Base-by-base conservation (phyloP, 1,139 yeast genomes). In the Hyphopichia khmerensis region DNA sequence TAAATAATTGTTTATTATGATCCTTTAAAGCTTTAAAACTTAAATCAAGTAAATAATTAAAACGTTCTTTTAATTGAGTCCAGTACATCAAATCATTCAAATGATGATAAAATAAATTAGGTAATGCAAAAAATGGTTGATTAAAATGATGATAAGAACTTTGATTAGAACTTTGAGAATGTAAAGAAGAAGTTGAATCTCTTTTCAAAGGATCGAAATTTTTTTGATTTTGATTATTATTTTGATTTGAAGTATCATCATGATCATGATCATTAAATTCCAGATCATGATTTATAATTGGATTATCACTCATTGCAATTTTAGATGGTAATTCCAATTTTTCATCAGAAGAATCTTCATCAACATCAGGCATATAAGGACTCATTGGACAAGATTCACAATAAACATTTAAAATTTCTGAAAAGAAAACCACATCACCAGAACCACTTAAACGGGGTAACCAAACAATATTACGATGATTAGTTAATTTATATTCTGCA, bases 401-500 rank as follows among this genome's bases (percentile, higher is more conserved):
- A 51, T 77, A 80, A 1, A 83, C 65, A 49, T 82, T 76, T 40
- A 84, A 62, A 35, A 80, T 79, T 36, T 80, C 76, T 50, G 82
- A 80, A 58, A 77, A 82, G 58, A 72, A 85, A 2, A 82, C 63
- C 21, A 82, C 61, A 41, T 76, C 76, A n/a, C 82, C 85, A 41
- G 70, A 74, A 9, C 70, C 65, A 2, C 85, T 75, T n/a, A 75
- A 65, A 40, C 76, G 72, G 0, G 89, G 85, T 1, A 82, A 60
- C 90, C 77, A 73, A 1, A 65, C 52, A 2, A 69, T 63, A 13
- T 59, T 57, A 45, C 51, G 57, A 23, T 64, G 64, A 41, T 64
- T 48, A 11, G 51, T 49, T n/a, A 53, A 46, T 21, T 62, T 56
- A 41, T 64, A 73, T n/a, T 60, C 63, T 13, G 60, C 60, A 6